Conservation (phyloP, 345 rosid genomes). For the Angophora floribunda region DNA sequence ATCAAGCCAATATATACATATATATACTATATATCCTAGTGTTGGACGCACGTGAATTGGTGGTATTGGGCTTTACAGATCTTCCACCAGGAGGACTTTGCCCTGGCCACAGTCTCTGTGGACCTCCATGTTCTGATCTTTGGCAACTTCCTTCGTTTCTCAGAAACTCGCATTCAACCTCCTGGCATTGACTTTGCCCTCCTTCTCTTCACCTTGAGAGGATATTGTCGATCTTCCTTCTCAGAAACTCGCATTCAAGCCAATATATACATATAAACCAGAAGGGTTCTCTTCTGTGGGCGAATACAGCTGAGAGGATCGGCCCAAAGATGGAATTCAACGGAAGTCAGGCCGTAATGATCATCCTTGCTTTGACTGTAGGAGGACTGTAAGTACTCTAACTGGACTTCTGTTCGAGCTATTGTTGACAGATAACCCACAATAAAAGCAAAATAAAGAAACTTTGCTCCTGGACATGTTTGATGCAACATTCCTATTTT, state of each 20-base stretch:
- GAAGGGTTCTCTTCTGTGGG: not conserved
- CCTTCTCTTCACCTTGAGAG: not conserved
- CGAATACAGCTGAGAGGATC: not conserved
- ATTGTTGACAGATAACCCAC: not conserved
- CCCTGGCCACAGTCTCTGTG: not conserved
- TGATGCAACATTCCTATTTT: not conserved
- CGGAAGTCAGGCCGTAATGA: not conserved
- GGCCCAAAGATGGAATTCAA: not conserved
- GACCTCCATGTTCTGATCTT: no score
- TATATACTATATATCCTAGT: no score
- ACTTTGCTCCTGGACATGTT: not conserved
- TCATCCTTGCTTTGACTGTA: not conserved
- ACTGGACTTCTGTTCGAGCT: not conserved
- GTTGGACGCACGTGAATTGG: no score
- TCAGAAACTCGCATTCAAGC: no score
- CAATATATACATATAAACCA: no score
- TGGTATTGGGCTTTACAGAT: no score
- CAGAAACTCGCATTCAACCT: no score
- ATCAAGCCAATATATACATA: no score
- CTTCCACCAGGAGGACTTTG: not conserved
- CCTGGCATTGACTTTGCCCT: no score
- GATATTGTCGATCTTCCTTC: not conserved
- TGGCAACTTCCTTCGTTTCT: no score
- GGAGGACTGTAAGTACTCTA: not conserved
- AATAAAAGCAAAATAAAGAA: not conserved